Evolutionary conservation across 805 yeast species (phyloP).

Genomic region (Saturnispora besseyi): DNA sequence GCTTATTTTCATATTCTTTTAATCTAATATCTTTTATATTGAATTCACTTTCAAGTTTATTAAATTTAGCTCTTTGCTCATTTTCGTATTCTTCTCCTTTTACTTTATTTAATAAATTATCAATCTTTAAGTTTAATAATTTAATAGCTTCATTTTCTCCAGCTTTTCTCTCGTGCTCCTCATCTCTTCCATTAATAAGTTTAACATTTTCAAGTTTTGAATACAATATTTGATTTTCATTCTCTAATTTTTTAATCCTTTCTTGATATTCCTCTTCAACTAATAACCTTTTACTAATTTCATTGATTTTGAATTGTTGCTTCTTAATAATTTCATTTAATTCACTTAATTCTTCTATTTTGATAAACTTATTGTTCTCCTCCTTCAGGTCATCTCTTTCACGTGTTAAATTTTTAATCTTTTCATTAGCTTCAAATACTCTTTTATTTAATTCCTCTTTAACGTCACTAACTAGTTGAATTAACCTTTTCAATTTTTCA

Average conservation of each 20-base stretch:
- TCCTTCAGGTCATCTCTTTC: slow-evolving; percentile 20
- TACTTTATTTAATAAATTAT: neutral
- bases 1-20: slow-evolving; percentile 50
- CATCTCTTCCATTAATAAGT: neutral
- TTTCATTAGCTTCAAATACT: slow-evolving; percentile 48
- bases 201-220: slow-evolving; percentile 27
- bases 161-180: neutral
- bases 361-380: slow-evolving; percentile 3
- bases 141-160: slow-evolving; percentile 18
- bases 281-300: slow-evolving; percentile 33
- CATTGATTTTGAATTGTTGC: slow-evolving; percentile 40
- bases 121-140: neutral
- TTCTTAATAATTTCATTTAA: slow-evolving; percentile 46
- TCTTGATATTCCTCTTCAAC: slow-evolving; percentile 37
- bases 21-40: slow-evolving; percentile 21
- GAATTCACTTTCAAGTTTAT: slow-evolving; percentile 26
- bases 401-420: slow-evolving; percentile 40
- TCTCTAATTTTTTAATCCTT: slow-evolving; percentile 40
- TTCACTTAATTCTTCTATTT: slow-evolving; percentile 15
- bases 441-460: slow-evolving; percentile 39
- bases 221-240: slow-evolving; percentile 35
- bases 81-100: neutral
- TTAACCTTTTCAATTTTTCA: slow-evolving; percentile 17
- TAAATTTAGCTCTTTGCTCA: neutral
- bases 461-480: slow-evolving; percentile 25